Base-by-base conservation (phyloP, 805 yeast genomes). In the Metschnikowia colocasiae region DNA sequence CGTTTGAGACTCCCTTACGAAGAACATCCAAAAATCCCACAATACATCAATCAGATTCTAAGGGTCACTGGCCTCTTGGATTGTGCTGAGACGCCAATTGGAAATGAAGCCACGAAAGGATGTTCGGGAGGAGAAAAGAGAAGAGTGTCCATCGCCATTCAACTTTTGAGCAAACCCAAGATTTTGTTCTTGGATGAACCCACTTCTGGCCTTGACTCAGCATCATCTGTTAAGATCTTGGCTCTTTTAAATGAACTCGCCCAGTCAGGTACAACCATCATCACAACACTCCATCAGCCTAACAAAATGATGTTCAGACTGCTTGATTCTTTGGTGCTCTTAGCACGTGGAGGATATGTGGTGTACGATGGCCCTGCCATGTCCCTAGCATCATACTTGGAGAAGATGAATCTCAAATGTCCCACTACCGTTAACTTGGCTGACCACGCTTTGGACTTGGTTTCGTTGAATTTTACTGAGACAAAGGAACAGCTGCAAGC, bases 281-380 rank as follows among this genome's bases (percentile, higher is more conserved):
- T 79, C 53, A 62, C 83, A 45, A 87, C 96, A 0, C 86, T 89
- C 43, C 96, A 88, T 63, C 96, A 88, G 58, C 96, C 96, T 1
- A 78, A 87, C 53, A 77, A 79, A 26, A 85, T 80, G 49, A 66
- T 86, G 54, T 82, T 85, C 58, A 62, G 72, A 15, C 68, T 68
- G 47, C 87, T 89, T 68, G 92, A 89, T 4, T 77, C 85, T 13
- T 73, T 89, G n/a, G 65, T 87, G 31, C 65, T 89, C 34, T 68
- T 89, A 20, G 87, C 90, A 0, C 82, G 81, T 61, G 87, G 91
- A 35, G 91, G 92, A 6, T 60, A 64, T 29, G 88, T 82, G 16
- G 81, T 84, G 3, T 89, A 78, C 59, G 80, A 84, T 62, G 94
- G 94, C 0, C 56, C 68, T 0, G 75, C 82, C 4, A 43, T 48